Base-by-base conservation (phyloP, 352 stramenopile genomes). In the Phytophthora colocasiae region DNA sequence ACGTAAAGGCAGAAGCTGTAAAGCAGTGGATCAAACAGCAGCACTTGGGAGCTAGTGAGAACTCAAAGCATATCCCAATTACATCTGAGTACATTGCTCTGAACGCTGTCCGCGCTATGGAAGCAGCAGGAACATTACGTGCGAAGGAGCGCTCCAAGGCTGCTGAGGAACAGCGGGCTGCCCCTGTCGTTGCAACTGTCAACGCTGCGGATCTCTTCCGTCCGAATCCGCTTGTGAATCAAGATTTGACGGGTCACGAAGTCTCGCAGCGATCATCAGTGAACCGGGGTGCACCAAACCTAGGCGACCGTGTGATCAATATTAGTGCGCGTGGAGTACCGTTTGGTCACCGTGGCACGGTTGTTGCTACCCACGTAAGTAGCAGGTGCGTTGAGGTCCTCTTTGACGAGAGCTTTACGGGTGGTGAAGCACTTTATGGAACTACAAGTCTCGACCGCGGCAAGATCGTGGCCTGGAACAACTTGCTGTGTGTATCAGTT, bases 241-340 rank as follows among this genome's bases (percentile, higher is more conserved):
- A 92, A 43, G 86, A 94, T 54, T 63, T 95, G n/a, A 92, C 85
- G 1, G 85, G 86, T 7, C 76, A 85, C 3, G 78, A 89, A 46
- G 70, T 92, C 3, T 87, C 85, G 3, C 64, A 77, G 53, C 75
- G 74, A n/a, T 75, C 80, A 15, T 88, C 82, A 1, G 72, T 75
- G 36, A 92, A 92, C 45, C 69, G 56, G 27, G 84, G 83, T n/a
- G 73, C 95, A 24, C 97, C 96, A 26, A 80, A 89, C 34, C 78
- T 99, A 8, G 98, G 98, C 38, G 96, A 99, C 67, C 91, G 98
- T n/a, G 89, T 99, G 53, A 97, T 98, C 34, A 99, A 99, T 75
- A 90, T 99, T 26, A 97, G 84, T 46, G 95, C 91, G 3, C 92
- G 88, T 55, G 96, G 93, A 40, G 95, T 99, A 24, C 98, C 98